Conservation (phyloP, 2,329 filamentous ascomycete species). For the Aspergillus proliferans region DNA sequence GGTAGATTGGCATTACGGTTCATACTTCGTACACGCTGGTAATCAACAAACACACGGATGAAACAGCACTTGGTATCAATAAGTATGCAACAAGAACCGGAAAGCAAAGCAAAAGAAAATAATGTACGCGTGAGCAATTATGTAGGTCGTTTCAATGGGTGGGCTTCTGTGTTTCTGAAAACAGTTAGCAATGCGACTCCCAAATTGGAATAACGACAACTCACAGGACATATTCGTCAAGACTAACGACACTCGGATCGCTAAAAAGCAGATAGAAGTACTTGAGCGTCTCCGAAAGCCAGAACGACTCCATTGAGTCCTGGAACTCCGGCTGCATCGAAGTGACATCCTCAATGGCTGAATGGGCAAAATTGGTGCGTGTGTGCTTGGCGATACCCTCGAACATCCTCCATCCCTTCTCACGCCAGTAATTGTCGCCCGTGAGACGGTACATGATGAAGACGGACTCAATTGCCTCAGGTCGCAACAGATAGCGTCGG, state of each 20-base stretch:
- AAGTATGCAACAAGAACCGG: background rate
- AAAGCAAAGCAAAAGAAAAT: background rate
- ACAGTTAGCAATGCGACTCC: background rate
- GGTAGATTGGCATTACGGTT: background rate
- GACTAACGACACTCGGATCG: slow-evolving; percentile 36
- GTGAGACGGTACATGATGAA: slow-evolving; percentile 73
- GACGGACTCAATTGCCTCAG: slow-evolving; percentile 74
- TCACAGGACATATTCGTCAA: slow-evolving; percentile 44
- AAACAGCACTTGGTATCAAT: background rate
- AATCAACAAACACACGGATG: too few relatives aligned
- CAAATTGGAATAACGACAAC: slow-evolving; percentile 11
- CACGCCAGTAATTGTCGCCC: slow-evolving; percentile 58
- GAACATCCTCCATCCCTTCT: slow-evolving; percentile 72
- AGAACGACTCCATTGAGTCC: slow-evolving; percentile 71
- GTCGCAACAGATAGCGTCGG: slow-evolving; percentile 42
- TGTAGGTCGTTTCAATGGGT: slow-evolving; percentile 20
- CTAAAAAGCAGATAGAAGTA: slow-evolving; percentile 45
- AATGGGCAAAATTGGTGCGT: slow-evolving; percentile 56
- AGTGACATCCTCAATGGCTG: slow-evolving; percentile 62
- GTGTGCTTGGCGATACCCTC: slow-evolving; percentile 56
- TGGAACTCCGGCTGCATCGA: slow-evolving; percentile 37
- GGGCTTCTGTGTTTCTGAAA: slow-evolving; percentile 19
- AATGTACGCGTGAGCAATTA: slow-evolving; percentile 2
- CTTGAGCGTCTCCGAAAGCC: slow-evolving; percentile 51
- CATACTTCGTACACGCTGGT: too few relatives aligned